These are phyloP conservation scores for Tuber magnatum DNA, from an alignment of 495 filamentous ascomycete genomes.

Conservation along the genomic window DNA sequence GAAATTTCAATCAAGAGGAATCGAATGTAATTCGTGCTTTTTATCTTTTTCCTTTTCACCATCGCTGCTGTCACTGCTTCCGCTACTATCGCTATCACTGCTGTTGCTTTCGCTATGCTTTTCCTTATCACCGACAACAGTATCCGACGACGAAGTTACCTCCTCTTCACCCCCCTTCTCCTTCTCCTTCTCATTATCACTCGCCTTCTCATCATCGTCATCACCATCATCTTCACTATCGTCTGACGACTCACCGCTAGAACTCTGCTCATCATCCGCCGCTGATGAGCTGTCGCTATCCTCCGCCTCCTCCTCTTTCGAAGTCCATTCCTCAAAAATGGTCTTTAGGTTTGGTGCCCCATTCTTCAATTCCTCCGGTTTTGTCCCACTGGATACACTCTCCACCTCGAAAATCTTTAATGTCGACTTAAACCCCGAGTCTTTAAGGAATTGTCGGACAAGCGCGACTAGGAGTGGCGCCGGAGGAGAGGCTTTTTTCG, in stretches of 20 bases:
- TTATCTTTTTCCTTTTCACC: constrained; percentile 13
- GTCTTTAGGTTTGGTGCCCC: constrained; percentile 19
- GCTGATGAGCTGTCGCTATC: constrained; percentile 33
- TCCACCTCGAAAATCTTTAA: constrained; percentile 32
- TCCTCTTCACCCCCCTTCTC: neutral
- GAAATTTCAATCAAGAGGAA: neutral
- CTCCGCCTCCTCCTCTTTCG: constrained; percentile 12
- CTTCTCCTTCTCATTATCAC: constrained; percentile 14
- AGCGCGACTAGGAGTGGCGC: constrained; percentile 31
- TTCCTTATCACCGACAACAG: neutral
- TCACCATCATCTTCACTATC: constrained; percentile 22
- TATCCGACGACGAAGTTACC: neutral
- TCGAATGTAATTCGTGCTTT: constrained; percentile 16
- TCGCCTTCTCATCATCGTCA: constrained; percentile 10
- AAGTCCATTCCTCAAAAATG: constrained; percentile 27
- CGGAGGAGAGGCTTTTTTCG: constrained; percentile 20
- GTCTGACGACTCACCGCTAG: constrained; percentile 20
- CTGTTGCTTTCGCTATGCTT: neutral
- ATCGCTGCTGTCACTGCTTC: neutral
- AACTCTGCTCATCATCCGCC: constrained; percentile 31
- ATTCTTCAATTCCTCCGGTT: constrained; percentile 17
- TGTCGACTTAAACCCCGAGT: constrained; percentile 31
- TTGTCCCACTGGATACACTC: constrained; percentile 12
- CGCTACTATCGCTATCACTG: constrained; percentile 5
- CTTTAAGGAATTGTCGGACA: constrained; percentile 35